Percentiles rank a stretch among this genome's conserved stretches.
Evolutionary conservation across 495 filamentous ascomycete genomes (phyloP).

Genomic region (Lineolata rhizophorae): DNA sequence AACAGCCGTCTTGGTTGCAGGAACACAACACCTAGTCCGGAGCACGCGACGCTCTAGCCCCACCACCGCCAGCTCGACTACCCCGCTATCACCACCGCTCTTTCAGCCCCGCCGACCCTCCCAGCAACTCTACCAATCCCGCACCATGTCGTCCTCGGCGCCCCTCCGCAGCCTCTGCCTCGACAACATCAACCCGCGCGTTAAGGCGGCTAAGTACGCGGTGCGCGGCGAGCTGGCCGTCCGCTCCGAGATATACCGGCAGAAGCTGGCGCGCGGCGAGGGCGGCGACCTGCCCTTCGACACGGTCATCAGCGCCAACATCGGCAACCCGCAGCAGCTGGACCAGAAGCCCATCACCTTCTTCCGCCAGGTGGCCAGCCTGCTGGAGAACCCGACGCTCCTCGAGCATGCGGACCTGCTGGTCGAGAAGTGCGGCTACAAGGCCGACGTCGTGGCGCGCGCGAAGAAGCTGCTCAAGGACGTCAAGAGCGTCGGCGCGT

Average conservation of each 20-base stretch:
- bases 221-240: conserved; percentile 88
- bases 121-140: no score
- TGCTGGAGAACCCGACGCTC: conserved; percentile 73
- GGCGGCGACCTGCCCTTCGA: conserved; percentile 60
- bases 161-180: conserved; percentile 41
- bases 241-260: conserved; percentile 72
- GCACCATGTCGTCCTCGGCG: conserved; percentile 34
- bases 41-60: no score
- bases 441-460: conserved; percentile 68
- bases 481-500: conserved; percentile 82
- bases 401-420: conserved; percentile 55
- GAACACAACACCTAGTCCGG: no score
- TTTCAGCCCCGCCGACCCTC: no score
- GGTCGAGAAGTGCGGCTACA: conserved; percentile 48
- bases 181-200: conserved; percentile 78
- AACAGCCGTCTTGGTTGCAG: no score
- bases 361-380: conserved; percentile 89
- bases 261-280: conserved; percentile 32
- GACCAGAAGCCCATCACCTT: conserved; percentile 98
- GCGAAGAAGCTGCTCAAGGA: conserved; percentile 57
- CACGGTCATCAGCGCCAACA: conserved; percentile 86
- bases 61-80: no score
- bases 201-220: conserved; percentile 76
- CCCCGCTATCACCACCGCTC: no score
- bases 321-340: conserved; percentile 95